phyloP scores from a whole-genome alignment of 805 yeast genomes.

The Candida ficus region DNA sequence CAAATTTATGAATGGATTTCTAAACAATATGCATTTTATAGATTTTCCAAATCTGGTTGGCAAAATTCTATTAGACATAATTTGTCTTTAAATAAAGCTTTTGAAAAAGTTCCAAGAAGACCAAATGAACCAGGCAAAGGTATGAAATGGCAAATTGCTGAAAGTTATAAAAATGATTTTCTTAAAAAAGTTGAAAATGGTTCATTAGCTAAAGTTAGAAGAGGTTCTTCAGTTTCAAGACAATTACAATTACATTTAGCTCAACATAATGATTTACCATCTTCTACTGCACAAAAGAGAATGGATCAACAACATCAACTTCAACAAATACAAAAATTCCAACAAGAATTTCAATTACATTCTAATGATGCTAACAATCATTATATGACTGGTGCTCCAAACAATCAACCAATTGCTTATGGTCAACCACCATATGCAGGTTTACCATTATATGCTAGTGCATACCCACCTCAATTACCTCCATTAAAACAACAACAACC shows the following conservation, averaged over 20 bases:
- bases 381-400: slow-evolving; percentile 13
- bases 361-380: slow-evolving; percentile 14
- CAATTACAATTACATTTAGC: slow-evolving; percentile 72
- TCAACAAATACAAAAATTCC: slow-evolving; percentile 27
- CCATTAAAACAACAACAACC: slow-evolving; percentile 14
- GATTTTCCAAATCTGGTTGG: slow-evolving; percentile 95
- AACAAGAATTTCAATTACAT: slow-evolving; percentile 15
- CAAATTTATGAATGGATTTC: slow-evolving; percentile 93
- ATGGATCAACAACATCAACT: slow-evolving; percentile 31
- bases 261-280: slow-evolving; percentile 36
- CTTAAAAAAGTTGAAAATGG: slow-evolving; percentile 76
- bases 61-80: slow-evolving; percentile 97
- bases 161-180: slow-evolving; percentile 78
- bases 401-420: slow-evolving; percentile 1
- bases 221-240: slow-evolving; percentile 79
- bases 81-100: slow-evolving; percentile 89
- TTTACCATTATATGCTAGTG: slow-evolving; percentile 3
- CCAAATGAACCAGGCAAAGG: slow-evolving; percentile 98
- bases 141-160: slow-evolving; percentile 97
- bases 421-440: slow-evolving; percentile 5
- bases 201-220: slow-evolving; percentile 61
- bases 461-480: slow-evolving; percentile 15
- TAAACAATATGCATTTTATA: slow-evolving; percentile 82
- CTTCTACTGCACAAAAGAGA: slow-evolving; percentile 25
- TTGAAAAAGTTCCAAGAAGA: slow-evolving; percentile 93